Evolutionary conservation across 805 yeast genomes (phyloP).

Genomic region (Saccharomyces jurei): DNA sequence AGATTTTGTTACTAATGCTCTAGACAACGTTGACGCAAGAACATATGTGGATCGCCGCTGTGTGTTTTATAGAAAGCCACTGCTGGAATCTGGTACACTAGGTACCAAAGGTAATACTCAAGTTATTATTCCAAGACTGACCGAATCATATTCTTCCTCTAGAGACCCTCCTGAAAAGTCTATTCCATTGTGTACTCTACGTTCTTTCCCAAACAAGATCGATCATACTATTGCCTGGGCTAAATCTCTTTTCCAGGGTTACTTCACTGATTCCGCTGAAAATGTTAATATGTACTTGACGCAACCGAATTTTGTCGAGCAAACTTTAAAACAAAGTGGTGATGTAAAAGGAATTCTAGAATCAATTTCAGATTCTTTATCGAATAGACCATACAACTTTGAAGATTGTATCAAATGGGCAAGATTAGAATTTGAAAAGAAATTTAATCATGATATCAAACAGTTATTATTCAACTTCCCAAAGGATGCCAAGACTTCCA

Average conservation of each 20-base stretch:
- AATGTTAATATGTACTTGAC: conserved; percentile 84
- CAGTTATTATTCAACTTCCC: conserved; percentile 95
- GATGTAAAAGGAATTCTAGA: conserved; percentile 83
- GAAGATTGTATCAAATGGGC: conserved; percentile 97
- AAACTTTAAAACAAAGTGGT: conserved; percentile 82
- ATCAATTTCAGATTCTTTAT: conserved; percentile 67
- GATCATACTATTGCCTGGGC: conserved; percentile 99
- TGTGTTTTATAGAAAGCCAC: conserved; percentile 82
- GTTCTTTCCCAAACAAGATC: conserved; percentile 95
- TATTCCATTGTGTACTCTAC: conserved; percentile 91
- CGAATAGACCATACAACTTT: conserved; percentile 77
- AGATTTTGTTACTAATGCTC: conserved; percentile 90
- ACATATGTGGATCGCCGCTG: conserved; percentile 96
- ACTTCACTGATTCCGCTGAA: conserved; percentile 83
- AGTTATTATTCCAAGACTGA: conserved; percentile 85
- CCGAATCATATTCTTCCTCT: conserved; percentile 92
- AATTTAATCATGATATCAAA: conserved; percentile 75
- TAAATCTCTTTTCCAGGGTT: conserved; percentile 86
- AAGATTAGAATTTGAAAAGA: conserved; percentile 75
- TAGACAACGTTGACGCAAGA: conserved; percentile 96
- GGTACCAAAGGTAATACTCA: conserved; percentile 99
- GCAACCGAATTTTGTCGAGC: conserved; percentile 89
- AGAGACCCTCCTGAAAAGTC: conserved; percentile 98
- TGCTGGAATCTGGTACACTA: conserved; percentile 92
- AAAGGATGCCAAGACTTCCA: conserved; percentile 79